Evolutionary conservation across 2,329 filamentous ascomycete species (phyloP), one percentile per base, ranked within the genome.

Genomic region (Pseudogymnoascus sp.): DNA sequence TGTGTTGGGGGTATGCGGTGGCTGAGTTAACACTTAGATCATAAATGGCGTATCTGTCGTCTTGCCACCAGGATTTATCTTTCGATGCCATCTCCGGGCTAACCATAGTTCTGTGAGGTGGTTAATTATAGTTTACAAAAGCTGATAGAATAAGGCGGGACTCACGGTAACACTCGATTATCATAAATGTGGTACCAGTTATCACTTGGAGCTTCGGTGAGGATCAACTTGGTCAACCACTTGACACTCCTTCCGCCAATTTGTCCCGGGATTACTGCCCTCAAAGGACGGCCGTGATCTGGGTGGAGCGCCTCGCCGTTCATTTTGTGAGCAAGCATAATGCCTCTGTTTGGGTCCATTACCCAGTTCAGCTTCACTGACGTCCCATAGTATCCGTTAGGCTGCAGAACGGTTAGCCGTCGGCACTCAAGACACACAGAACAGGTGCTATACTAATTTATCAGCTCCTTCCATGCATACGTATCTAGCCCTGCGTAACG

Each of bases 121-220:
- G 50, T 56, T 15, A 56, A 19, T 35, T 15, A 33, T 2, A 7
- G 10, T 21, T 21, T 29, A 7, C 2, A 21, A 19, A 33, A 35
- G 3, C 17, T 6, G 15, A 33, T 19, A 6, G 3, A 5, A 31
- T 19, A 4, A 29, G 17, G 3, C 17, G 1, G 17, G 29, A 56
- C 50, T 56, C 50, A 56, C 50, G 93, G 93, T 40, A 97, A 77
- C 1, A 97, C 91, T 64, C 91, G 81, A 72, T 97, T 97, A 74
- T 97, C 93, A 75, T 95, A 93, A 66, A 96, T 91, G 74, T 97
- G 93, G 70, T 96, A 96, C 91, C 91, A 96, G 72, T 96, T 96
- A 66, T 93, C 88, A 72, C 91, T 96, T 0, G 92, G 91, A 23
- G 82, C 79, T 9, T 87, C 83, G 0, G 91, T 93, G 60, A 97